These are phyloP conservation scores for Penstemon eatonii DNA, from an alignment of 257 asterid genomes.

Conservation along the genomic window DNA sequence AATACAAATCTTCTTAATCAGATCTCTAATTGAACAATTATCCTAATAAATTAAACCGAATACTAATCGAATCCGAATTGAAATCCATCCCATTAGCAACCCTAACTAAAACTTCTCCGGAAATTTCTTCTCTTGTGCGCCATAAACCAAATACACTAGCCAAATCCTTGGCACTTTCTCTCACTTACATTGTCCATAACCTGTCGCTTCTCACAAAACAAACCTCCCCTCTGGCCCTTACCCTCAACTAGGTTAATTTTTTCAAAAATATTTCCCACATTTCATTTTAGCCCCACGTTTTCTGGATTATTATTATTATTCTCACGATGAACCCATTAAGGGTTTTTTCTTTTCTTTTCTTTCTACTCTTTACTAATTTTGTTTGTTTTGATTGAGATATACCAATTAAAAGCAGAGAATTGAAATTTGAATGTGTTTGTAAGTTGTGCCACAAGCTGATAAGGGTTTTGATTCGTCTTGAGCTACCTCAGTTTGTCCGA, in stretches of 20 bases:
- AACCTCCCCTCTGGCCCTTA: slow-evolving; percentile 31
- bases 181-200: slow-evolving; percentile 55
- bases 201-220: slow-evolving; percentile 35
- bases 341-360: slow-evolving; percentile 26
- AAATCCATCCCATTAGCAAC: no score
- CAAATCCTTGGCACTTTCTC: not conserved
- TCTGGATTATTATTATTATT: not conserved
- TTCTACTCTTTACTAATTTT: no score
- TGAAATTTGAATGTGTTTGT: slow-evolving; percentile 18
- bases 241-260: slow-evolving; percentile 37
- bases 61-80: no score
- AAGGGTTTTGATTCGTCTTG: slow-evolving; percentile 81
- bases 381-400: not conserved
- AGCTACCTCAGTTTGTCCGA: slow-evolving; percentile 44
- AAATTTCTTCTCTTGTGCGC: no score
- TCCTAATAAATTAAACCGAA: no score
- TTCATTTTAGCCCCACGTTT: not conserved
- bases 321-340: slow-evolving; percentile 61
- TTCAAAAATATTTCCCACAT: not conserved
- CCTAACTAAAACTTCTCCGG: no score
- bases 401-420: not conserved
- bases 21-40: no score
- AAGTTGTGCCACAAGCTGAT: slow-evolving; percentile 95
- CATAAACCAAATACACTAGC: no score
- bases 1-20: no score